Conservation (phyloP, 1,284 basidiomycete genomes). For the Irpex rosettiformis region DNA sequence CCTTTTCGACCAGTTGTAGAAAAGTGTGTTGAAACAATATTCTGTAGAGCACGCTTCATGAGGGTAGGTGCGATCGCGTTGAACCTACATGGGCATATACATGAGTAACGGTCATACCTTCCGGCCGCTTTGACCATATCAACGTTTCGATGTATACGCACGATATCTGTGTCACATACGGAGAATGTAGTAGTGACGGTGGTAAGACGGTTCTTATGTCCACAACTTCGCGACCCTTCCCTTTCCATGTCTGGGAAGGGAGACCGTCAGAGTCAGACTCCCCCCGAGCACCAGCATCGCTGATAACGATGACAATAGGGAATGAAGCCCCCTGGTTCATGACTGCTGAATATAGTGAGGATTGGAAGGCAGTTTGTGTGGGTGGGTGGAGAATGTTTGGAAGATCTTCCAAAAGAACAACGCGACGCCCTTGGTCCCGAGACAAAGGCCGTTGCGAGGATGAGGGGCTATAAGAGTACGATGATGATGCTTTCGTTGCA, state of each 20-base stretch:
- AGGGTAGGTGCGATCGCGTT: slow-evolving; percentile 89
- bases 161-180: slow-evolving; percentile 74
- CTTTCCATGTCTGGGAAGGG: slow-evolving; percentile 36
- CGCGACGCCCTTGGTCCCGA: slow-evolving; percentile 33
- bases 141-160: slow-evolving; percentile 34
- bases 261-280: slow-evolving; percentile 56
- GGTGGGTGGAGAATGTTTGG: slow-evolving; percentile 82
- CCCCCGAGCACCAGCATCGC: slow-evolving; percentile 76
- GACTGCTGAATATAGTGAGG: slow-evolving; percentile 59
- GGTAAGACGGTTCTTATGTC: slow-evolving; percentile 71
- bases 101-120: neutral
- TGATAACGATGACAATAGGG: slow-evolving; percentile 83
- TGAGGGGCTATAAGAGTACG: no score
- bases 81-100: slow-evolving; percentile 58
- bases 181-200: slow-evolving; percentile 53
- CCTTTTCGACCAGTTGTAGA: slow-evolving; percentile 19
- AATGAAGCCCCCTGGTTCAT: slow-evolving; percentile 35
- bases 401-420: slow-evolving; percentile 89
- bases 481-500: no score
- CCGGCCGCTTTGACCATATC: no score
- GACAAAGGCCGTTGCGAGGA: slow-evolving; percentile 3
- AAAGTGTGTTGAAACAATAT: slow-evolving; percentile 53
- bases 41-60: slow-evolving; percentile 75
- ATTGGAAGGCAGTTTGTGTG: slow-evolving; percentile 78
- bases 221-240: slow-evolving; percentile 52